Evolutionary conservation across 768 basidiomycete genomes (phyloP).

Genomic region (Crassisporium funariophilum): DNA sequence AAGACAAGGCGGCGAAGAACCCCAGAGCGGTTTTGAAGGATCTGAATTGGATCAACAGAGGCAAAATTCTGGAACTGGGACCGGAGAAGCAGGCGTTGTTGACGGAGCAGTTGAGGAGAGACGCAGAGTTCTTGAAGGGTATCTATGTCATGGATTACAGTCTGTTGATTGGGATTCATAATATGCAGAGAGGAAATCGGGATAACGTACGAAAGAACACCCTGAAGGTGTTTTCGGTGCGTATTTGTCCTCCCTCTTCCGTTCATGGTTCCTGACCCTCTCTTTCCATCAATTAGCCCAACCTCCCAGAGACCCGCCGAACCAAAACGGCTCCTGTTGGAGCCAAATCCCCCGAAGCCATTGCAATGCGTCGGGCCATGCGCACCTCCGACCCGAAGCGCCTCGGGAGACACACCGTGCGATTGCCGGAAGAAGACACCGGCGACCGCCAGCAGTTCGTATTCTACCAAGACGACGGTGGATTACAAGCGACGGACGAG

Average conservation of each 20-base stretch:
- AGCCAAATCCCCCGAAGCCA: slow-evolving; percentile 67
- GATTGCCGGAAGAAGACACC: slow-evolving; percentile 65
- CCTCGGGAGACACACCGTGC: slow-evolving; percentile 48
- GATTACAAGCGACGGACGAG: slow-evolving; percentile 88
- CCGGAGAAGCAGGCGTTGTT: slow-evolving; percentile 93
- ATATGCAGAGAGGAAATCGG: slow-evolving; percentile 84
- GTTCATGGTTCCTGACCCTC: background rate
- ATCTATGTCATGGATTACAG: slow-evolving; percentile 97
- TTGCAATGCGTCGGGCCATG: slow-evolving; percentile 85
- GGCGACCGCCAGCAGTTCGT: slow-evolving; percentile 75
- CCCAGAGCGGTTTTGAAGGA: slow-evolving; percentile 93
- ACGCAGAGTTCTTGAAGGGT: slow-evolving; percentile 80
- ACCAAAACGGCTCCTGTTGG: slow-evolving; percentile 61
- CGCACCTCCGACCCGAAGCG: slow-evolving; percentile 78
- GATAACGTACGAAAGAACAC: slow-evolving; percentile 92
- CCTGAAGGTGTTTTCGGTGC: slow-evolving; percentile 87
- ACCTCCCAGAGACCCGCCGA: slow-evolving; percentile 61
- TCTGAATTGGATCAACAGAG: slow-evolving; percentile 90
- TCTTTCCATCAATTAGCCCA: slow-evolving; percentile 50
- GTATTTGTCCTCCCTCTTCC: slow-evolving; percentile 28
- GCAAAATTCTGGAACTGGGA: slow-evolving; percentile 81
- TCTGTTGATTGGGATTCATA: slow-evolving; percentile 92
- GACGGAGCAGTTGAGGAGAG: slow-evolving; percentile 87
- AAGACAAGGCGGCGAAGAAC: slow-evolving; percentile 78
- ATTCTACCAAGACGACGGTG: slow-evolving; percentile 98